These are phyloP conservation scores for Dissophora ornata DNA, from an alignment of 192 early-diverging fungal species.

Conservation along the genomic window DNA sequence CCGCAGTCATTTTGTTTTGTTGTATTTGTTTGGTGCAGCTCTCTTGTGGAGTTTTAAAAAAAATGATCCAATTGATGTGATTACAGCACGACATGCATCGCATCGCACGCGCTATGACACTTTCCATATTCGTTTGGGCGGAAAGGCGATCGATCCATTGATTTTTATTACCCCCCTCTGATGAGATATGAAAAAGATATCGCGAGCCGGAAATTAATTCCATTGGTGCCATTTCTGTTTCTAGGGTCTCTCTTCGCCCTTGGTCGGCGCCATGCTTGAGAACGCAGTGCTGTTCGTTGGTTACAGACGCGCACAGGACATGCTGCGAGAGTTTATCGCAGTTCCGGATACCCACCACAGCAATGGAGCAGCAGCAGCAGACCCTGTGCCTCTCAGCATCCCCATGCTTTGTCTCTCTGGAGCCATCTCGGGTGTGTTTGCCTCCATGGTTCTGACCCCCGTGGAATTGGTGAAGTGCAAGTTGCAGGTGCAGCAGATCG, in stretches of 20 bases:
- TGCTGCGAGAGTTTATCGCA: constrained; percentile 66
- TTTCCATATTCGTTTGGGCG: too few species aligned
- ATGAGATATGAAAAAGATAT: too few species aligned
- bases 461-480: constrained; percentile 97
- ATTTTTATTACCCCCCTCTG: too few species aligned
- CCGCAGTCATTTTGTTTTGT: background rate
- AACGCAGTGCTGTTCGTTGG: constrained; percentile 91
- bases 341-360: constrained; percentile 31
- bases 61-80: too few species aligned
- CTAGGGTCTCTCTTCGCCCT: constrained; percentile 89
- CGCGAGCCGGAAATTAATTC: constrained; percentile 10
- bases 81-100: too few species aligned
- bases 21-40: background rate
- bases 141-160: too few species aligned
- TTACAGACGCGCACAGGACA: constrained; percentile 85
- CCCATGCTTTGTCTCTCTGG: constrained; percentile 84
- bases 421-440: constrained; percentile 84
- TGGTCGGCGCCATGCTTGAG: constrained; percentile 95
- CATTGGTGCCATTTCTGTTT: too few species aligned
- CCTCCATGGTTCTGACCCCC: constrained; percentile 92
- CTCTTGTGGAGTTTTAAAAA: background rate
- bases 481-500: constrained; percentile 87
- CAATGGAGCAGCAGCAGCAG: constrained; percentile 36
- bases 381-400: constrained; percentile 63
- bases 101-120: too few species aligned